Conservation (phyloP, 345 rosid species). For the Mercurialis annua region DNA sequence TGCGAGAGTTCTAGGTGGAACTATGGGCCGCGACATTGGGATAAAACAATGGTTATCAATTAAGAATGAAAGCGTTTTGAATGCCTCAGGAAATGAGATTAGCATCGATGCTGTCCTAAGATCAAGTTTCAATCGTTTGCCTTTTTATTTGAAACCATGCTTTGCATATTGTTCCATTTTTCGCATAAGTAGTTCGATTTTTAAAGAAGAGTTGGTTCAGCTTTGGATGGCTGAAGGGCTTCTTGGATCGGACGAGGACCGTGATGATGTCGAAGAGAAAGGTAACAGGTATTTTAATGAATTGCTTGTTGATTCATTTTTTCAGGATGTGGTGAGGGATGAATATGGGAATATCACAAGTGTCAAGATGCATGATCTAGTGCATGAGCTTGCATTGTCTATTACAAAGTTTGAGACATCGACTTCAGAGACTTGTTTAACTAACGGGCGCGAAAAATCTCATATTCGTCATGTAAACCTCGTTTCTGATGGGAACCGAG, state of each 20-base stretch:
- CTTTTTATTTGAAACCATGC: slow-evolving; percentile 6
- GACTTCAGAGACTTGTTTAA: neutral
- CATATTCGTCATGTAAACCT: neutral
- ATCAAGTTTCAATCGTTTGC: slow-evolving; percentile 15
- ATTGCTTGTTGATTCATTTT: slow-evolving; percentile 25
- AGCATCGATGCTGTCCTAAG: slow-evolving; percentile 6
- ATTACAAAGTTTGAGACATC: slow-evolving; percentile 13
- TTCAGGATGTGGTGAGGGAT: slow-evolving; percentile 21
- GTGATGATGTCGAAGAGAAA: neutral
- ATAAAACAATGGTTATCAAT: slow-evolving; percentile 9
- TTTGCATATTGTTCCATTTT: slow-evolving; percentile 17
- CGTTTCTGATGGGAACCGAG: too few relatives aligned
- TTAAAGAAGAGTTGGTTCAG: neutral
- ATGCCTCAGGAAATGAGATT: neutral
- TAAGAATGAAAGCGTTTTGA: slow-evolving; percentile 8
- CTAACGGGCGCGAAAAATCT: neutral
- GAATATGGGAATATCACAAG: neutral
- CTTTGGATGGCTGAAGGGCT: slow-evolving; percentile 21
- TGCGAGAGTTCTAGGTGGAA: slow-evolving; percentile 15
- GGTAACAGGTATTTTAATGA: slow-evolving; percentile 23
- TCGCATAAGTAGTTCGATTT: neutral
- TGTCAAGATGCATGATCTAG: slow-evolving; percentile 32
- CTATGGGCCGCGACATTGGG: neutral
- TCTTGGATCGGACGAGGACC: neutral
- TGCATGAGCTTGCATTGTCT: slow-evolving; percentile 26